Percentiles rank a stretch among this genome's conserved stretches.
phyloP scores from a whole-genome alignment of 2,329 filamentous ascomycete species.

The Lecanosticta acicola region DNA sequence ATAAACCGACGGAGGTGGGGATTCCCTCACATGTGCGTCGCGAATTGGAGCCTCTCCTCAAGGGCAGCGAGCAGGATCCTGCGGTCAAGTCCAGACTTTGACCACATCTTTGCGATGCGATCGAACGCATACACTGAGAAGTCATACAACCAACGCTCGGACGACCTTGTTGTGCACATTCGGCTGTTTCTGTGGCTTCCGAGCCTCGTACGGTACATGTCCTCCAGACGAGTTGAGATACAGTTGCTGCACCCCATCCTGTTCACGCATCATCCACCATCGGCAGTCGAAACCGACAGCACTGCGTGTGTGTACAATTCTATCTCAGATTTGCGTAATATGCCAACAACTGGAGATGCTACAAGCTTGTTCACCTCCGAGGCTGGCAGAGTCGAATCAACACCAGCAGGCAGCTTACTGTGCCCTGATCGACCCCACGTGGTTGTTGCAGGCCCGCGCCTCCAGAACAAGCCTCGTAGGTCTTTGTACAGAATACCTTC shows the following conservation, averaged over 20 bases:
- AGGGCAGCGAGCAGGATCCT: slow-evolving; percentile 24
- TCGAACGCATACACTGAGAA: not conserved
- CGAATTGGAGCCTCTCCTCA: slow-evolving; percentile 33
- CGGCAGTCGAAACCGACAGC: too few species aligned
- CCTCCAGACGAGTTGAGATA: too few species aligned
- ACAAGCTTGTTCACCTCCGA: not conserved
- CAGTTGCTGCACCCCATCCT: too few species aligned
- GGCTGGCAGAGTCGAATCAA: not conserved
- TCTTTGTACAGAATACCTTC: too few species aligned
- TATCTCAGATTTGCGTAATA: too few species aligned
- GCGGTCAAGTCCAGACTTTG: slow-evolving; percentile 19
- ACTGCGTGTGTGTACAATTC: too few species aligned
- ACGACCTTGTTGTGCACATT: too few species aligned
- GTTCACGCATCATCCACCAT: too few species aligned
- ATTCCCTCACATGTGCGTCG: slow-evolving; percentile 56
- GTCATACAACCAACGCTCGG: not conserved
- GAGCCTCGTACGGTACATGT: too few species aligned
- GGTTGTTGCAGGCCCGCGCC: not conserved
- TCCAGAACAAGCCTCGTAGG: not conserved
- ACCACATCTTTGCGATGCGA: not conserved
- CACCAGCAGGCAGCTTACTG: not conserved
- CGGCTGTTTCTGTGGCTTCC: too few species aligned
- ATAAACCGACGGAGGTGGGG: slow-evolving; percentile 59
- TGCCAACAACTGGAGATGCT: not conserved
- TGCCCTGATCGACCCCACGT: not conserved